These are phyloP conservation scores for Cryomyces minteri DNA, from an alignment of 495 filamentous ascomycete genomes.

Conservation along the genomic window DNA sequence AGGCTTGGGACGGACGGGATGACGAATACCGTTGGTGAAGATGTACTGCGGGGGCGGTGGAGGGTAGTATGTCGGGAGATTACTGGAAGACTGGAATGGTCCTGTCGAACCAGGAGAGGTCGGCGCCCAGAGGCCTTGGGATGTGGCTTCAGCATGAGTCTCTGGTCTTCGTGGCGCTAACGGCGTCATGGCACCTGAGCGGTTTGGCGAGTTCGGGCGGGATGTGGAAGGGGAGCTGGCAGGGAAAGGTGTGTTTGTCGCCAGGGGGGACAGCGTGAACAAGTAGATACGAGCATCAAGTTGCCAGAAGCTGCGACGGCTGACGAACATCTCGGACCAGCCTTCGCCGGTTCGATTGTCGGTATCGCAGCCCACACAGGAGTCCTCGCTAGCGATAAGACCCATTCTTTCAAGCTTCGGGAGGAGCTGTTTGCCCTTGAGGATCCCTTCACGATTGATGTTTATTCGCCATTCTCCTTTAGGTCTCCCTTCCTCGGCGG, in stretches of 20 bases:
- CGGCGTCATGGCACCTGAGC: conserved; percentile 17
- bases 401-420: conserved; percentile 90
- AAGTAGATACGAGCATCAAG: conserved; percentile 72
- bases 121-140: conserved; percentile 17
- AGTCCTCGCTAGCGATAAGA: conserved; percentile 56
- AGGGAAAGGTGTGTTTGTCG: conserved; percentile 31
- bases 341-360: conserved; percentile 41
- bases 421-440: conserved; percentile 64
- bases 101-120: conserved; percentile 18
- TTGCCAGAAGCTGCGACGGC: conserved; percentile 77
- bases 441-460: conserved; percentile 69
- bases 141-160: conserved; percentile 14
- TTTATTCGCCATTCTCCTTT: conserved; percentile 76
- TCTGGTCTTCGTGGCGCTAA: conserved; percentile 14
- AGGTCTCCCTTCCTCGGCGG: conserved; percentile 50
- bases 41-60: conserved; percentile 66
- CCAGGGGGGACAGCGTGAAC: conserved; percentile 56
- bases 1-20: conserved; percentile 79
- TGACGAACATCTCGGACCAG: conserved; percentile 71
- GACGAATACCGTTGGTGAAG: conserved; percentile 59
- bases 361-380: conserved; percentile 45
- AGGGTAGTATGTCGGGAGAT: conserved; percentile 81
- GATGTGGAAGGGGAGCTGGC: conserved; percentile 35
- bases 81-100: conserved; percentile 57
- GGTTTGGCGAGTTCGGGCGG: conserved; percentile 41